Evolutionary conservation across 2,329 filamentous ascomycete species (phyloP), one percentile per base, ranked within the genome.

Genomic region (Microsporum audouinii): DNA sequence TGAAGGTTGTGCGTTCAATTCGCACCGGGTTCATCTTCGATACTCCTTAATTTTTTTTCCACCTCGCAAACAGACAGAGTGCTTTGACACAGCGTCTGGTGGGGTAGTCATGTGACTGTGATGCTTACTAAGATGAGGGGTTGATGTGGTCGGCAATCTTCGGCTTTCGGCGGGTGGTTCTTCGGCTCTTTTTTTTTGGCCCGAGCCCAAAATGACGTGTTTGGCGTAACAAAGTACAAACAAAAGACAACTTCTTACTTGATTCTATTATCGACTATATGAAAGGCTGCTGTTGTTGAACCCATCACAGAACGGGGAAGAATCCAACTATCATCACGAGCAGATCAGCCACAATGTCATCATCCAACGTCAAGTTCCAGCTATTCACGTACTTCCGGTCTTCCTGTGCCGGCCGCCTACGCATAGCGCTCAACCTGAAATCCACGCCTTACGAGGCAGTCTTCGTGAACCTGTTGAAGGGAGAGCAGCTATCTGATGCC

Each of bases 361-460:
- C 60, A 6, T 56, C 41, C 14, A 38, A 34, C 49, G 47, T 59
- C 61, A 57, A 62, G 41, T 67, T 71, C 59, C 65, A 71, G 1
- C 78, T 86, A 7, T 79, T 86, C 73, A 80, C 78, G 63, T 86
- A 84, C 73, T 85, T 81, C 71, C 78, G 82, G 64, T 86, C 84
- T 56, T 85, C 82, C 14, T 86, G 83, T 72, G 81, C 82, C 0
- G 82, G 80, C 0, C 80, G 84, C 10, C 73, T 87, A 3, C 82
- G 82, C 53, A 85, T 86, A 62, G 81, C 82, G 8, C 73, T 84
- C 1, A 73, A 81, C 60, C 73, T 83, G 58, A 86, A 86, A 65
- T 68, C 68, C 27, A 76, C 86, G 59, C 65, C 73, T 1, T 80
- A 80, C 65, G 75, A 76, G 5, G 70, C 75, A 23, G 70, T 77